These are phyloP conservation scores for Fusarium sulawesiense DNA, from an alignment of 2,329 filamentous ascomycete species.

Conservation along the genomic window DNA sequence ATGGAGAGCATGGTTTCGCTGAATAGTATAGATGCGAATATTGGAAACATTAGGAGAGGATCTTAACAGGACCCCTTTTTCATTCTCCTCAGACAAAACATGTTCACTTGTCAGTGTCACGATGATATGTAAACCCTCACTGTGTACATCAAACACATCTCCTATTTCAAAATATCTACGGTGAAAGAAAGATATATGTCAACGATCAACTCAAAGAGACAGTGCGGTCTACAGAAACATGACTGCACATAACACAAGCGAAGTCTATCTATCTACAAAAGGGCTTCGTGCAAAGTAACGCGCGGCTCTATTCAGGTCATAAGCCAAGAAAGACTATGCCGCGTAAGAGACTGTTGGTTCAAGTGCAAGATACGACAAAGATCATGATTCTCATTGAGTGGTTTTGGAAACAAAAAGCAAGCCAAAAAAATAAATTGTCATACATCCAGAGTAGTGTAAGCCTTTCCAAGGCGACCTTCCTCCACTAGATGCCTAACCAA, in stretches of 20 bases:
- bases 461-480: slow-evolving; percentile 29
- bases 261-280: slow-evolving; percentile 41
- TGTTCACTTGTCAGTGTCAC: not conserved
- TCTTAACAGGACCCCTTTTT: too few species aligned
- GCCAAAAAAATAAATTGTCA: slow-evolving; percentile 41
- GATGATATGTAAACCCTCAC: not conserved
- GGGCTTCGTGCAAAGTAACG: slow-evolving; percentile 8
- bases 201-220: slow-evolving; percentile 31
- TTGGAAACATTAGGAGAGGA: not conserved
- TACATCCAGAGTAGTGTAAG: slow-evolving; percentile 42
- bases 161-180: slow-evolving; percentile 36
- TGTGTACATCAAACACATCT: slow-evolving; percentile 32
- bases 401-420: slow-evolving; percentile 37
- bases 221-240: slow-evolving; percentile 8
- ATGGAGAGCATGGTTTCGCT: not conserved
- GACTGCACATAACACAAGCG: slow-evolving; percentile 17
- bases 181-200: slow-evolving; percentile 29
- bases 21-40: not conserved
- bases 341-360: slow-evolving; percentile 11
- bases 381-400: slow-evolving; percentile 48
- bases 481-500: slow-evolving; percentile 40
- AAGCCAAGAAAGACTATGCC: slow-evolving; percentile 16
- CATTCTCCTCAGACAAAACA: not conserved
- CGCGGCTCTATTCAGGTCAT: not conserved
- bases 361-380: slow-evolving; percentile 39